Evolutionary conservation across 106 monocot species (phyloP), one percentile per base, ranked within the genome.

Genomic region (Narthecium ossifragum): DNA sequence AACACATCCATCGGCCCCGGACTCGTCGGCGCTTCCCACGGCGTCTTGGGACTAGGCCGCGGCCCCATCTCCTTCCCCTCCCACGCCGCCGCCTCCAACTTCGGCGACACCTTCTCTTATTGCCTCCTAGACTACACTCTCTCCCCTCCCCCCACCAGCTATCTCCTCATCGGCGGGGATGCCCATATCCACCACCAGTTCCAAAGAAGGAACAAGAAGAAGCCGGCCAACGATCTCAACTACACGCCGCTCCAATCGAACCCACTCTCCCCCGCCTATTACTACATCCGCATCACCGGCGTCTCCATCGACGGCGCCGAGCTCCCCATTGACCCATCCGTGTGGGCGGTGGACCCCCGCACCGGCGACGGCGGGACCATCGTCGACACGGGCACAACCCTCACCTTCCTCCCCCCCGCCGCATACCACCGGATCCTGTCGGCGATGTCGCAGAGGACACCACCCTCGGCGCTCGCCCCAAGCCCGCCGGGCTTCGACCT

Each of bases 1-100:
- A 58, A 67, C 58, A 39, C 58, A 26, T 77, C 77, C 53, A 54
- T 46, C 47, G 51, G 55, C 15, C 31, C 37, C 22, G 5, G 23
- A 24, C 15, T 65, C 31, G 27, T 17, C 33, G 46, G 24, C 2
- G 77, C 65, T n/a, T n/a, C n/a, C 4, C 66, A 57, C 43, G 78
- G 78, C 37, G 57, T 78, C 56, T 27, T 78, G 31, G 72, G 78
- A 43, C 72, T 78, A 31, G 78, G 78, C 47, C 61, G 72, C n/a
- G 72, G 78, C 38, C 78, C 78, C 32, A 72, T 67, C 41, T 79
- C 78, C 17, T 73, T 79, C 78, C 64, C 69, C 20, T 79, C 73
- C 36, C 78, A 73, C 20, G 34, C 62, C 55, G 34, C 62, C 55
- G 34, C 32, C 31, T 11, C 8, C 26, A 20, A 18, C 25, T 65